phyloP scores from a whole-genome alignment of 164 flowering plant species.

The Litsea cubeba region DNA sequence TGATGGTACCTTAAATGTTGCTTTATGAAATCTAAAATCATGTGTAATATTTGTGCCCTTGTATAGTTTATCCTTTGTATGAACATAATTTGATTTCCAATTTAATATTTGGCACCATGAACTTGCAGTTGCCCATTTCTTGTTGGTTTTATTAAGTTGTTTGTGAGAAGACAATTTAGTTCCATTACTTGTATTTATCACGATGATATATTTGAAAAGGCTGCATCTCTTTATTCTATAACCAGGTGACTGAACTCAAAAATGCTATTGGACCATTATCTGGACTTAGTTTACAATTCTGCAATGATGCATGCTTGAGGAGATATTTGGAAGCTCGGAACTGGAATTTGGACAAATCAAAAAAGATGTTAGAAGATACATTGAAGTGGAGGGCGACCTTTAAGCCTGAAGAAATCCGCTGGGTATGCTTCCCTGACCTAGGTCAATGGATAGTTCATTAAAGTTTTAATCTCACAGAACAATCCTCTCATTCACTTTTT shows the following conservation, averaged over 20 bases:
- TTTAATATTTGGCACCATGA: background rate
- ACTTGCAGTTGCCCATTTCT: background rate
- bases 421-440: conserved; percentile 45
- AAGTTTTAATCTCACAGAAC: background rate
- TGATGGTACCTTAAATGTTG: too few species aligned
- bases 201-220: background rate
- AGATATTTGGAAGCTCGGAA: conserved; percentile 89
- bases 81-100: background rate
- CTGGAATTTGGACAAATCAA: conserved; percentile 89
- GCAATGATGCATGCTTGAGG: conserved; percentile 71
- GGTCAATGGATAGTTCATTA: background rate
- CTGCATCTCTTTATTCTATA: background rate
- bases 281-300: conserved; percentile 52
- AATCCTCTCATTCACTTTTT: background rate
- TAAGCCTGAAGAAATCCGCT: conserved; percentile 93
- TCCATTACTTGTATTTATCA: background rate
- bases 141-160: background rate
- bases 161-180: background rate
- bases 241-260: conserved; percentile 70
- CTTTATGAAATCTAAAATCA: too few species aligned
- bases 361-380: conserved; percentile 88
- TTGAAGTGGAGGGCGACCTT: conserved; percentile 83
- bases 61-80: background rate
- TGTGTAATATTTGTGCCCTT: background rate
- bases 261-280: conserved; percentile 69